Evolutionary conservation across 371 early-diverging fungal species (phyloP).

Genomic region (Basidiobolus heterosporus): DNA sequence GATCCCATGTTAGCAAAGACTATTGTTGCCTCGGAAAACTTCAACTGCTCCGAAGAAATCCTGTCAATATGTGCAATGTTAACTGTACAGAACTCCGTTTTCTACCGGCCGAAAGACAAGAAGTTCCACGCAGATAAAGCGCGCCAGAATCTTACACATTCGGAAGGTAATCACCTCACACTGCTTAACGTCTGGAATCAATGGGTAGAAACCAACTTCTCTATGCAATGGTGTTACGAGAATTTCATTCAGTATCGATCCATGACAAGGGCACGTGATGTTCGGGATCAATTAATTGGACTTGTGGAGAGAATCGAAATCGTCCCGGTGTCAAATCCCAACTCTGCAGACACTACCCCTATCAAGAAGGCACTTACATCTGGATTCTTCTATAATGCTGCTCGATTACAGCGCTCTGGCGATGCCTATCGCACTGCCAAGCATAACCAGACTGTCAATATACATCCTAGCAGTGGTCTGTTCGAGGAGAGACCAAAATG

Average conservation of each 20-base stretch:
- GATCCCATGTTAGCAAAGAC: constrained; percentile 92
- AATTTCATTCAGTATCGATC: constrained; percentile 88
- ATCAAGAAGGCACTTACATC: constrained; percentile 80
- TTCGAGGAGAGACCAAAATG: constrained; percentile 57
- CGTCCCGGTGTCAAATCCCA: constrained; percentile 50
- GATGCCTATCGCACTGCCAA: constrained; percentile 85
- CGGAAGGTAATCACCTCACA: constrained; percentile 85
- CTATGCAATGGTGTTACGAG: constrained; percentile 88
- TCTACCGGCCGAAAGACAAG: constrained; percentile 89
- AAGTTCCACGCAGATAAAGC: constrained; percentile 87
- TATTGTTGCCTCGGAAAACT: constrained; percentile 79
- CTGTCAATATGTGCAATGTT: constrained; percentile 82
- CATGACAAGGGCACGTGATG: constrained; percentile 78
- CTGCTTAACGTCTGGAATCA: constrained; percentile 83
- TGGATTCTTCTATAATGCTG: constrained; percentile 90
- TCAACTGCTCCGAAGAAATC: constrained; percentile 80
- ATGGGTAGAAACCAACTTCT: constrained; percentile 87
- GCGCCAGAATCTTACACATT: constrained; percentile 59
- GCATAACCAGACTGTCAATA: constrained; percentile 75
- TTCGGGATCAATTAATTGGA: constrained; percentile 84
- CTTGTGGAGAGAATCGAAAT: constrained; percentile 89
- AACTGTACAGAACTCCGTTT: constrained; percentile 75
- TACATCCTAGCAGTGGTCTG: constrained; percentile 81
- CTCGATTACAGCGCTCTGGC: constrained; percentile 60
- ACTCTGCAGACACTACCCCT: constrained; percentile 54